Base-by-base conservation (phyloP, 495 filamentous ascomycete species). In the Sphaerosporella brunnea region DNA sequence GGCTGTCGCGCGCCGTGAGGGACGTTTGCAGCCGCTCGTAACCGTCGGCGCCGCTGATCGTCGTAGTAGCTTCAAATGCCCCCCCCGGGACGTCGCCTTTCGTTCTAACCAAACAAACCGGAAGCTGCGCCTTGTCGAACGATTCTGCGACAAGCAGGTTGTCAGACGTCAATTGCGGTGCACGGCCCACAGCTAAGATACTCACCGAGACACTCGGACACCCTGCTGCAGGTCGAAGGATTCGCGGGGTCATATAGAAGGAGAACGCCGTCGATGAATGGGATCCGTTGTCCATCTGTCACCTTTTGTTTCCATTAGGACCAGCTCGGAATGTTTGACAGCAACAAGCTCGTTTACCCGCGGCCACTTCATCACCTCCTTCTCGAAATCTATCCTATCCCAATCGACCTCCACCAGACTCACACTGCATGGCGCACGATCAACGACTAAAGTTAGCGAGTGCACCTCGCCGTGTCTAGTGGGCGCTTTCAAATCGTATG, bases 221-320 rank as follows among this genome's bases (percentile, higher is more conserved):
- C 65, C 30, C 76, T 72, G 24, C 68, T 65, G 49, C 87, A 73
- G 61, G 74, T 86, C 32, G 74, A 72, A 49, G 72, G 68, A 56
- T 82, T 79, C 57, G 76, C 83, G 23, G 85, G 79, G 69, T 94
- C 82, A 68, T 93, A 90, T 41, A 94, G 65, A 45, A 86, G 71
- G 55, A 95, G 62, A 32, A 78, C 84, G 24, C 84, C 88, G 55
- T 96, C 82, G 60, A 95, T 73, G 21, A 68, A 69, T 36, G 84
- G 82, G 43, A 79, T 64, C 44, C 74, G 68, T 28, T 74, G 65
- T 37, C 82, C 79, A 53, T 69, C 68, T 48, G 30, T 36, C 23
- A 52, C 35, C 58, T 61, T 45, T 21, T n/a, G 24, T 19, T 20
- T 32, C n/a, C 15, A n/a, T 24, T 26, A 25, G 24, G 23, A 15